Conservation (phyloP, 2,329 filamentous ascomycete genomes). For the Graphilbum fragrans region DNA sequence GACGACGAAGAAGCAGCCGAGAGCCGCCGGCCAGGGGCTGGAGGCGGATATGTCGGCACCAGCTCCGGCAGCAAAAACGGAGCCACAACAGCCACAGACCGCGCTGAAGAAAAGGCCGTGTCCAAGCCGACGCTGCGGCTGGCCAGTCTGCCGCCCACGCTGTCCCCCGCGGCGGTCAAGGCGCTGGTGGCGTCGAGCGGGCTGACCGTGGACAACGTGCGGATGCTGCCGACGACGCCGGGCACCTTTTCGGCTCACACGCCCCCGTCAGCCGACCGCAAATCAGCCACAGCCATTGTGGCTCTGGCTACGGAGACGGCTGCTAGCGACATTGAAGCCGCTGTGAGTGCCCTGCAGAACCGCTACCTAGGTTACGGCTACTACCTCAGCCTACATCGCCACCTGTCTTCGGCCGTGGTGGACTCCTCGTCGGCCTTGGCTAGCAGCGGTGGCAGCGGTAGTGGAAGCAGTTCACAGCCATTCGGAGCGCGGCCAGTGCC, state of each 20-base stretch:
- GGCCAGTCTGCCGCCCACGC: conserved; percentile 47
- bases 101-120: conserved; percentile 44
- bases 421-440: conserved; percentile 13
- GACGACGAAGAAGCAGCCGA: conserved; percentile 50
- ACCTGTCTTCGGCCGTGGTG: conserved; percentile 67
- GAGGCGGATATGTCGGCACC: neutral
- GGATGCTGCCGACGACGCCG: conserved; percentile 47
- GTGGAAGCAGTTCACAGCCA: conserved; percentile 19
- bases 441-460: conserved; percentile 14
- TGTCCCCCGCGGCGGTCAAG: conserved; percentile 47
- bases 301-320: conserved; percentile 71
- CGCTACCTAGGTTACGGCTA: conserved; percentile 77
- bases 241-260: conserved; percentile 13
- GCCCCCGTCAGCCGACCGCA: conserved; percentile 50
- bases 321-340: conserved; percentile 69
- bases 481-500: conserved; percentile 10
- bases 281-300: conserved; percentile 65
- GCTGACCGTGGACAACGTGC: conserved; percentile 60
- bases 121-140: conserved; percentile 52
- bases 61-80: neutral
- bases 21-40: conserved; percentile 10
- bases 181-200: conserved; percentile 40
- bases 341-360: conserved; percentile 68
- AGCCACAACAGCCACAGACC: conserved; percentile 22
- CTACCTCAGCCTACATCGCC: conserved; percentile 67